A percentile compares a stretch with the other conserved stretches of the same genome.
These are phyloP conservation scores for Malus hybrid DNA, from an alignment of 331 rosid species.

Conservation along the genomic window DNA sequence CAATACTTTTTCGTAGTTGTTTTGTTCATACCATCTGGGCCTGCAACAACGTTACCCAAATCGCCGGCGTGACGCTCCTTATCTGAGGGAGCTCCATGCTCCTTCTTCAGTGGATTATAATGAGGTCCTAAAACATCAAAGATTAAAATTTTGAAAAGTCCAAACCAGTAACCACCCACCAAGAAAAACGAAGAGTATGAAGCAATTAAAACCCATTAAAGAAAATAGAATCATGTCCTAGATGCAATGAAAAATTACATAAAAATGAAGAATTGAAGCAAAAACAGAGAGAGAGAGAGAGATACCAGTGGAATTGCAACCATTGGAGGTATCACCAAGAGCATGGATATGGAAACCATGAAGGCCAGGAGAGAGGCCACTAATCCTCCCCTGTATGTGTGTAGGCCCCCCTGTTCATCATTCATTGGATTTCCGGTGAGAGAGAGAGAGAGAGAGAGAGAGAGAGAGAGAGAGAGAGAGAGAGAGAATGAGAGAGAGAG, in stretches of 20 bases:
- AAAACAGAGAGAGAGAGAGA: not conserved
- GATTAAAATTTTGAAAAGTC: not conserved
- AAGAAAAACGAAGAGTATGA: not conserved
- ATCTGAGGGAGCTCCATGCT: constrained; percentile 71
- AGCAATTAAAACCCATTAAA: not conserved
- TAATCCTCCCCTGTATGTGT: constrained; percentile 54
- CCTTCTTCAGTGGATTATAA: constrained; percentile 72
- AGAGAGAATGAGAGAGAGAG: too few species aligned
- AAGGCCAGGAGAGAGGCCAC: constrained; percentile 66
- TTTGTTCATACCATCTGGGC: constrained; percentile 55
- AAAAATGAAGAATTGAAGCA: not conserved
- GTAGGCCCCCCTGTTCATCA: constrained; percentile 37
- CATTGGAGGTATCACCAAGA: constrained; percentile 83
- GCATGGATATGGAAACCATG: constrained; percentile 93
- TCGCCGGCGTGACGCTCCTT: constrained; percentile 87
- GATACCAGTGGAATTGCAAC: constrained; percentile 77
- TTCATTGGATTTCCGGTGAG: not conserved
- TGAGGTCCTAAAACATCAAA: constrained; percentile 54
- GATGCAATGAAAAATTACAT: not conserved
- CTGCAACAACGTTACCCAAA: constrained; percentile 78
- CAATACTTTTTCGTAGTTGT: not conserved
- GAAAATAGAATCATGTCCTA: not conserved
- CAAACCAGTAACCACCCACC: not conserved
- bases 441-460: not conserved
- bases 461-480: not conserved